A percentile compares a stretch with the other conserved stretches of the same genome.
Conservation (phyloP, 73 alveolate genomes). For the Tetrahymena malaccensis region DNA sequence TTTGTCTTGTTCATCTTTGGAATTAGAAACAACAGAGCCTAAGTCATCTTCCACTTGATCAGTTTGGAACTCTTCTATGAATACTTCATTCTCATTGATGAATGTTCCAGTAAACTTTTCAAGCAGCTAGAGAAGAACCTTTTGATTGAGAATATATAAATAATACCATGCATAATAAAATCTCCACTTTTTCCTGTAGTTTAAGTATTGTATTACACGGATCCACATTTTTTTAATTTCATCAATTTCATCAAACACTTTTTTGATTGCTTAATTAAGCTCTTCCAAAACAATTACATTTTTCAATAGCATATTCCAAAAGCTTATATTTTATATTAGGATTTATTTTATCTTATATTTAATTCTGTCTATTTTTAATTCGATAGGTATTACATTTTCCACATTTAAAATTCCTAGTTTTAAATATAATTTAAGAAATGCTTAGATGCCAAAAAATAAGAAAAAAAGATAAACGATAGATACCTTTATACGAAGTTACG, state of each 20-base stretch:
- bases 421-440: too few species aligned
- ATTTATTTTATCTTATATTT: constrained; percentile 13
- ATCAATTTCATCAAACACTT: constrained; percentile 5
- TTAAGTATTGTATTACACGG: not conserved
- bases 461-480: too few species aligned
- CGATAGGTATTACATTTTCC: constrained; percentile 22
- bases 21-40: constrained; percentile 4
- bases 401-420: constrained; percentile 18
- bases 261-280: not conserved
- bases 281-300: constrained; percentile 12
- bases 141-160: constrained; percentile 21
- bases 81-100: constrained; percentile 33
- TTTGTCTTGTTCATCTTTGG: constrained; percentile 15
- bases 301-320: constrained; percentile 20
- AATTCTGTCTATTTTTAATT: constrained; percentile 23
- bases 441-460: too few species aligned
- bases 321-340: not conserved
- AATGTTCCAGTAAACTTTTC: constrained; percentile 22
- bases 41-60: constrained; percentile 20
- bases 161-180: constrained; percentile 42
- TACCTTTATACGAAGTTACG: not conserved
- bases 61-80: constrained; percentile 18
- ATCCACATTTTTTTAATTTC: constrained; percentile 31
- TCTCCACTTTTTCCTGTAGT: constrained; percentile 37
- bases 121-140: not conserved